Evolutionary conservation across 139 green algal species (phyloP).

Genomic region (Chlamydomonas schloesseri): DNA sequence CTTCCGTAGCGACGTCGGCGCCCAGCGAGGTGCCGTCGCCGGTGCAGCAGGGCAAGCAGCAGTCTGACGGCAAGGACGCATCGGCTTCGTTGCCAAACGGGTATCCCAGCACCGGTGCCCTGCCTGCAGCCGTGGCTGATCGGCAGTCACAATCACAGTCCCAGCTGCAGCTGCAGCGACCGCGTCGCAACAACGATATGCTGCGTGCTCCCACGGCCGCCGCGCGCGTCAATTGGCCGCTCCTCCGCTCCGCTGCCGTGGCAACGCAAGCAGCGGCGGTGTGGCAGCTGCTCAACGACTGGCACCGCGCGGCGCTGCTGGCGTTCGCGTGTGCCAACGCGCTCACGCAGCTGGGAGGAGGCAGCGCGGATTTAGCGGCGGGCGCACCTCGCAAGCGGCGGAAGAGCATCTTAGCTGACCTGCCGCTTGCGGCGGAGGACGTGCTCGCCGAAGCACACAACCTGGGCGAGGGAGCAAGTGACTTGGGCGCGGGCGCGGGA

Average conservation of each 20-base stretch:
- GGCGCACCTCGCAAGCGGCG: neutral
- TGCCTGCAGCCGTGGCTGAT: no score
- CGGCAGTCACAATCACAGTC: no score
- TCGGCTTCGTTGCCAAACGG: no score
- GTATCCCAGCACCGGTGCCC: no score
- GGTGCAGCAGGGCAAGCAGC: no score
- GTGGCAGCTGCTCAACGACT: conserved; percentile 37
- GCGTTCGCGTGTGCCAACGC: conserved; percentile 37
- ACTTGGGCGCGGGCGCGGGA: neutral
- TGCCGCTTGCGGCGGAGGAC: neutral
- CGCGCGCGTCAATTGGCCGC: conserved; percentile 35
- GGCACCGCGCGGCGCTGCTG: conserved; percentile 34
- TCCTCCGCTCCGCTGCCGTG: conserved; percentile 4
- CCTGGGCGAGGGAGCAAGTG: neutral
- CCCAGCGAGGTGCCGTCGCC: neutral
- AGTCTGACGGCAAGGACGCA: no score
- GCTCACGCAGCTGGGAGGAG: conserved; percentile 6
- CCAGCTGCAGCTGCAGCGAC: neutral
- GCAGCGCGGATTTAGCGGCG: neutral
- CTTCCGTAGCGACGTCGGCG: no score
- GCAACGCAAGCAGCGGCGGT: conserved; percentile 21
- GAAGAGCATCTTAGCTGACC: neutral
- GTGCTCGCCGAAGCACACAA: neutral
- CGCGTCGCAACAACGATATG: neutral
- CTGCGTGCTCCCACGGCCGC: neutral